These are phyloP conservation scores for Debaryomyces prosopidis DNA, from an alignment of 805 yeast genomes.

Conservation along the genomic window DNA sequence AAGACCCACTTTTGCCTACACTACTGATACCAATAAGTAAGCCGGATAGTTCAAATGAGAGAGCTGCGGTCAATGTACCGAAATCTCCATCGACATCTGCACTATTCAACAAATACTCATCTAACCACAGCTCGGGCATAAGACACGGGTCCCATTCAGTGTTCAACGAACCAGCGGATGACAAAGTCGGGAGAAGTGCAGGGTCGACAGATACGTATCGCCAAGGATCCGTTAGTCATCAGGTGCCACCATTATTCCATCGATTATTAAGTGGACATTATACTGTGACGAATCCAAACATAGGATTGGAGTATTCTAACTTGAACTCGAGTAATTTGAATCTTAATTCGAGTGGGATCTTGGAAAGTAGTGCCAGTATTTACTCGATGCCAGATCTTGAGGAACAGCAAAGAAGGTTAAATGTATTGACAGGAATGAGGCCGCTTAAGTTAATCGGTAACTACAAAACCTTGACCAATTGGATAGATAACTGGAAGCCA, in stretches of 20 bases:
- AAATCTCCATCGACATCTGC: conserved; percentile 2
- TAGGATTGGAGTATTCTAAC: conserved; percentile 6
- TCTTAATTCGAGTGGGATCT: conserved; percentile 5
- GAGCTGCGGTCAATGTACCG: not conserved
- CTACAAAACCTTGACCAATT: conserved; percentile 26
- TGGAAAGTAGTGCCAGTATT: conserved; percentile 10
- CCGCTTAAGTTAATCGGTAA: conserved; percentile 38
- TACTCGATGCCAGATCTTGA: conserved; percentile 18
- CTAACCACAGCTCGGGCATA: not conserved
- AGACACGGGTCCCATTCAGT: too few species aligned
- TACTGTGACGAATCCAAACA: conserved; percentile 32
- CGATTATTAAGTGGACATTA: conserved; percentile 26
- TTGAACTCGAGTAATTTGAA: conserved; percentile 5
- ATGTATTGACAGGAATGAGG: conserved; percentile 20
- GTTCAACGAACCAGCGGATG: too few species aligned
- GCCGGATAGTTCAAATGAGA: not conserved
- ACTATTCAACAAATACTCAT: not conserved
- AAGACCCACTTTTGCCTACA: not conserved
- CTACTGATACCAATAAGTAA: not conserved
- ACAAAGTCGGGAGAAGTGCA: too few species aligned
- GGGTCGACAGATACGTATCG: too few species aligned
- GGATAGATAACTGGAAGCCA: conserved; percentile 23
- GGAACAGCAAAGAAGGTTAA: conserved; percentile 23
- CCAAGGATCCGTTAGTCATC: too few species aligned
- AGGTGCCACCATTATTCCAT: conserved; percentile 24